These are phyloP conservation scores for Magnaporthiopsis rhizophila DNA, from an alignment of 2,329 filamentous ascomycete species.

Conservation along the genomic window DNA sequence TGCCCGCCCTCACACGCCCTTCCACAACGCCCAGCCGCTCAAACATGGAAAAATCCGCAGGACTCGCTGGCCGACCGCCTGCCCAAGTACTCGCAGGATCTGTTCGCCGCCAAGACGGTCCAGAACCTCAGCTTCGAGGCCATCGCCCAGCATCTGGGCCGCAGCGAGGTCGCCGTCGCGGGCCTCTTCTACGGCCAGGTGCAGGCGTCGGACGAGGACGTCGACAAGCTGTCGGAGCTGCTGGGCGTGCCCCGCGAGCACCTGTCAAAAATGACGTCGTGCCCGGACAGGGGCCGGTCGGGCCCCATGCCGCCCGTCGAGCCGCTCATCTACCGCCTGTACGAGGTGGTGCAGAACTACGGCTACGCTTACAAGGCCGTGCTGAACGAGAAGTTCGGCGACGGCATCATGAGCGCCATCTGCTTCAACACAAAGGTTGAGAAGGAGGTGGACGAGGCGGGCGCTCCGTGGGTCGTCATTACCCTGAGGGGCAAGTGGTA, in stretches of 20 bases:
- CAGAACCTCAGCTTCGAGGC: slow-evolving; percentile 72
- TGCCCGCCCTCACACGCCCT: background rate
- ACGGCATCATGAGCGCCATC: slow-evolving; percentile 96
- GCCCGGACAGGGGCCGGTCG: slow-evolving; percentile 71
- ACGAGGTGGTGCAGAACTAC: slow-evolving; percentile 95
- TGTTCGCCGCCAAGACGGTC: slow-evolving; percentile 73
- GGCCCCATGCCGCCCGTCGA: slow-evolving; percentile 80
- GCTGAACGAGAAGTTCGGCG: slow-evolving; percentile 88
- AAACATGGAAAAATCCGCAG: slow-evolving; percentile 27
- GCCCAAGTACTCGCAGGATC: slow-evolving; percentile 59
- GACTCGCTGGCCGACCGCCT: slow-evolving; percentile 60
- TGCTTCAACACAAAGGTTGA: slow-evolving; percentile 85
- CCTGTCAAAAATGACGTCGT: slow-evolving; percentile 55
- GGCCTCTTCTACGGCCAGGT: slow-evolving; percentile 81
- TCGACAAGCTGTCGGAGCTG: slow-evolving; percentile 51
- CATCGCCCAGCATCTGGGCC: slow-evolving; percentile 65
- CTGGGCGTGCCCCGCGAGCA: slow-evolving; percentile 39
- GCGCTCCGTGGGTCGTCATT: slow-evolving; percentile 76
- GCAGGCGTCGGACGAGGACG: slow-evolving; percentile 40
- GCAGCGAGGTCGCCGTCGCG: slow-evolving; percentile 76
- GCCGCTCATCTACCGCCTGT: slow-evolving; percentile 81
- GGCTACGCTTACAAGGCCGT: slow-evolving; percentile 94
- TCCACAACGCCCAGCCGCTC: background rate
- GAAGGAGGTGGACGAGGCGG: slow-evolving; percentile 83
- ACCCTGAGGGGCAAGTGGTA: slow-evolving; percentile 79